Percentiles rank a stretch among this genome's conserved stretches.
Evolutionary conservation across 2,329 filamentous ascomycete species (phyloP).

Genomic region (Macrophomina phaseolina): DNA sequence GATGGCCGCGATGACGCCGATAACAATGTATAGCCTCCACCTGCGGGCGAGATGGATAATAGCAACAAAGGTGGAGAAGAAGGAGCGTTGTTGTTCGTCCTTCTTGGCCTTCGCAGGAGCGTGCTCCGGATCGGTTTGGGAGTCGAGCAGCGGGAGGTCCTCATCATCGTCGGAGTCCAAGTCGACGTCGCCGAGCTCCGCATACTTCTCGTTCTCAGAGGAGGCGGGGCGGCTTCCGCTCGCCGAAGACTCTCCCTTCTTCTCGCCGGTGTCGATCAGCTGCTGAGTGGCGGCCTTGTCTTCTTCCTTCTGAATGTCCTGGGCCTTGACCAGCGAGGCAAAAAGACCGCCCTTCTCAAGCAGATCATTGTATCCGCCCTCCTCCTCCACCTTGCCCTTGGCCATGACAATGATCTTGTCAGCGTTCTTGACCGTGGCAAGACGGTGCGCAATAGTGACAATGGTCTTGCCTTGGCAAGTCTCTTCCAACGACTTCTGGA

Average conservation of each 20-base stretch:
- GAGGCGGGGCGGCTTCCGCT: neutral
- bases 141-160: constrained; percentile 15
- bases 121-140: neutral
- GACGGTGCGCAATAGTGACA: constrained; percentile 49
- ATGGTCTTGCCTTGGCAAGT: constrained; percentile 51
- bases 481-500: constrained; percentile 70
- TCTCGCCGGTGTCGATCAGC: neutral
- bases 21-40: constrained; percentile 2
- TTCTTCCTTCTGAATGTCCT: constrained; percentile 20
- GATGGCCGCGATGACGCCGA: constrained; percentile 11
- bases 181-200: constrained; percentile 5
- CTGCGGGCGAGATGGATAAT: constrained; percentile 3
- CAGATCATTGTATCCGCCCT: constrained; percentile 48
- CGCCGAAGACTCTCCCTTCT: constrained; percentile 7
- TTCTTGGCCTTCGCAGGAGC: neutral
- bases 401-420: constrained; percentile 50
- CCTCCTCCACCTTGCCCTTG: constrained; percentile 46
- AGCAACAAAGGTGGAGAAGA: constrained; percentile 6
- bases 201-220: neutral
- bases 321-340: constrained; percentile 35
- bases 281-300: neutral
- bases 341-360: constrained; percentile 47
- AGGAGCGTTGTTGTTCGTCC: constrained; percentile 8
- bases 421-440: constrained; percentile 46
- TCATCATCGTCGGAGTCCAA: constrained; percentile 12